These are phyloP conservation scores for Medicago ruthenica DNA, from an alignment of 306 rosid genomes.

Conservation along the genomic window DNA sequence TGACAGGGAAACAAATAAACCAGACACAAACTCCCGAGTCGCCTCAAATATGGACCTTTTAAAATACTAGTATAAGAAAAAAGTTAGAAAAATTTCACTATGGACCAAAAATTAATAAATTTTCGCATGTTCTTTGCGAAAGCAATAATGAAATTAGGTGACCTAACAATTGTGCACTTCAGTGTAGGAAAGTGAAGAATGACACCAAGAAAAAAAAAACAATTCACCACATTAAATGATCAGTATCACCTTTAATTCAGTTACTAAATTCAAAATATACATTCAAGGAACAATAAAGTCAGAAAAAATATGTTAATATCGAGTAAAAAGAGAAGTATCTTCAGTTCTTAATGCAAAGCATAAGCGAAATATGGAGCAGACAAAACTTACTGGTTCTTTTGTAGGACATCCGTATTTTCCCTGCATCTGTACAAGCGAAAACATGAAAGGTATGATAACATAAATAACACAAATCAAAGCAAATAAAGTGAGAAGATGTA, in stretches of 20 bases:
- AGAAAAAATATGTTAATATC: not conserved
- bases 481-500: slow-evolving; percentile 19
- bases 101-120: slow-evolving; percentile 7
- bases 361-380: slow-evolving; percentile 10
- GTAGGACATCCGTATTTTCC: slow-evolving; percentile 72
- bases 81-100: slow-evolving; percentile 40
- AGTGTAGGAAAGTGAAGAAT: slow-evolving; percentile 18
- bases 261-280: slow-evolving; percentile 16
- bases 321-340: slow-evolving; percentile 22
- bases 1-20: slow-evolving; percentile 62
- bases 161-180: not conserved
- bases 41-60: slow-evolving; percentile 74
- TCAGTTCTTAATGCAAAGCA: slow-evolving; percentile 9
- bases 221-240: not conserved
- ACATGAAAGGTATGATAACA: slow-evolving; percentile 35
- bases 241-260: not conserved
- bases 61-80: slow-evolving; percentile 52
- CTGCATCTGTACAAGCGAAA: slow-evolving; percentile 68
- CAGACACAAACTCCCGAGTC: slow-evolving; percentile 64
- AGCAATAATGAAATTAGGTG: not conserved
- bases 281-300: slow-evolving; percentile 4
- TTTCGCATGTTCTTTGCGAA: slow-evolving; percentile 25
- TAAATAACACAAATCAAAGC: slow-evolving; percentile 24
- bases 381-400: slow-evolving; percentile 67
- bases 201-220: slow-evolving; percentile 17